Base-by-base conservation (phyloP, 2,329 filamentous ascomycete genomes). In the Microsporum canis region DNA sequence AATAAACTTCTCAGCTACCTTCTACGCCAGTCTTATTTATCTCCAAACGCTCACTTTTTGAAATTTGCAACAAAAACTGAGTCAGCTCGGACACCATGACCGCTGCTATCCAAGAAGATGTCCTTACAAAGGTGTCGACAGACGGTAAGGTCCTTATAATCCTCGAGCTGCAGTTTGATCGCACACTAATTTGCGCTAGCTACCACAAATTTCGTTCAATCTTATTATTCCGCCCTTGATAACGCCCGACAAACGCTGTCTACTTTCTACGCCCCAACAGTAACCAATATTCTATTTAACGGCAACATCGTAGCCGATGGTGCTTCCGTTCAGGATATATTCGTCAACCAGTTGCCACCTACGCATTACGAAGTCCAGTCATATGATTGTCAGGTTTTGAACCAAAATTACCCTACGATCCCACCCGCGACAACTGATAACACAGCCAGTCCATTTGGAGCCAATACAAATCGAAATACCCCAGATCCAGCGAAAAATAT, bases 331-430 rank as follows among this genome's bases (percentile, higher is more conserved):
- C 84, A 87, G 67, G 79, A 80, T 17, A 80, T 90, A 33, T 88
- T 91, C 65, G 80, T 85, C 61, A 80, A 81, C 4, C 84, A 90
- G 67, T 82, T 87, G 74, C 83, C 77, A 51, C 74, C 66, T 66
- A 76, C 75, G 75, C 85, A 79, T 66, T 94, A 89, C 75, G 88
- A 92, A 61, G 79, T 90, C 60, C 85, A 89, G 69, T 85, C 84
- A 12, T 84, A 87, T 67, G 88, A 95, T 73, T 85, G 84, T 62
- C 89, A 95, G 65, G 83, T 91, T 55, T 77, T 92, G 68, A 94
- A 92, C 75, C 80, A 83, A 8, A 80, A 82, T 62, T 88, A 84
- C 66, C 82, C 81, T n/a, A 78, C 81, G 2, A 80, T 73, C 67
- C 63, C 70, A 12, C 62, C 69, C 77, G 53, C 67, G 63, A 5